These are phyloP conservation scores for Paecilomyces variotii DNA, from an alignment of 2,329 filamentous ascomycete genomes.

Conservation along the genomic window DNA sequence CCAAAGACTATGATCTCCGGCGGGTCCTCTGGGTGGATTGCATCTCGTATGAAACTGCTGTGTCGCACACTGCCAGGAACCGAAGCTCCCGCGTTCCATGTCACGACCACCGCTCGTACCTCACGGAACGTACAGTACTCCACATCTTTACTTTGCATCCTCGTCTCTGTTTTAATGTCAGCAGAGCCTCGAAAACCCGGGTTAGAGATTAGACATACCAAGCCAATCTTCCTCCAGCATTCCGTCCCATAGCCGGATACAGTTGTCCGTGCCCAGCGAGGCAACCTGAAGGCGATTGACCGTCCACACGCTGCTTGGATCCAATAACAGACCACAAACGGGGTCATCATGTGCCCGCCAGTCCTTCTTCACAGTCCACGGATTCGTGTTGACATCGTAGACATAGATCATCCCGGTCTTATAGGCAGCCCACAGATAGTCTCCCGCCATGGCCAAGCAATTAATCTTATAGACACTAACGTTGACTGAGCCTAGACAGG, in stretches of 20 bases:
- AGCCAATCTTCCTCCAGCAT: conserved; percentile 90
- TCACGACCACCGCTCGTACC: conserved; percentile 71
- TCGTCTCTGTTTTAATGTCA: conserved; percentile 48
- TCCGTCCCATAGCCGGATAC: conserved; percentile 82
- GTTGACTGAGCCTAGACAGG: conserved; percentile 71
- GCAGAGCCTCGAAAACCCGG: conserved; percentile 2
- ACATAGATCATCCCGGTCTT: conserved; percentile 91
- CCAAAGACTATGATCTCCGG: conserved; percentile 92
- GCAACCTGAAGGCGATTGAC: conserved; percentile 77
- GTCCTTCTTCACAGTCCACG: conserved; percentile 88
- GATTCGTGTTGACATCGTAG: conserved; percentile 74
- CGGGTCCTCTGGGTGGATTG: conserved; percentile 66
- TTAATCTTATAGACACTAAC: conserved; percentile 95
- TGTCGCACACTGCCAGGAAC: conserved; percentile 81
- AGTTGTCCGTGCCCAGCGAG: conserved; percentile 79
- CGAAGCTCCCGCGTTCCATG: conserved; percentile 95
- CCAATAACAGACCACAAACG: conserved; percentile 67
- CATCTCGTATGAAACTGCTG: conserved; percentile 68
- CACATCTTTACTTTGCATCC: conserved; percentile 76
- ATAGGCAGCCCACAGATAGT: conserved; percentile 84
- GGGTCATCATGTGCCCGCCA: conserved; percentile 87
- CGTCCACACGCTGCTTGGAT: conserved; percentile 76
- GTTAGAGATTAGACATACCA: conserved; percentile 35
- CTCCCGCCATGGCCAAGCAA: conserved; percentile 69
- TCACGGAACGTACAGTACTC: conserved; percentile 83